phyloP scores from a whole-genome alignment of 2,329 filamentous ascomycete genomes.

The Corinectria fuckeliana region DNA sequence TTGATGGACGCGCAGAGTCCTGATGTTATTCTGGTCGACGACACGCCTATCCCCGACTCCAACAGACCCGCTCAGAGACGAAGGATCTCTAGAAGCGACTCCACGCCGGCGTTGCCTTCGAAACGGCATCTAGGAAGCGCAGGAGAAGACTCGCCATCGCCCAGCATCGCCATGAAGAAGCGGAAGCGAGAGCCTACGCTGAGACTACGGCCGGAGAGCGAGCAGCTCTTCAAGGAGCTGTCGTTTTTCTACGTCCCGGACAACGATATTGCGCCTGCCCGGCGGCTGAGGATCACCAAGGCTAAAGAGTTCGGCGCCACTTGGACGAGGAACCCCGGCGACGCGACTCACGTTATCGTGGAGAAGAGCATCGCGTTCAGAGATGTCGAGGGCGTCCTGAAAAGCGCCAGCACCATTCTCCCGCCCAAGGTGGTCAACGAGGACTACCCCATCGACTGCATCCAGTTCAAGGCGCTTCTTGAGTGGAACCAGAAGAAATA shows the following conservation, averaged over 20 bases:
- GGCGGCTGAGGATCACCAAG: slow-evolving; percentile 75
- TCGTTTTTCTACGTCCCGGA: slow-evolving; percentile 82
- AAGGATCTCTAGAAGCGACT: slow-evolving; percentile 38
- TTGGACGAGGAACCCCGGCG: slow-evolving; percentile 67
- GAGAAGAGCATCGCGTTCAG: slow-evolving; percentile 71
- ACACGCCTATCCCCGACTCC: slow-evolving; percentile 40
- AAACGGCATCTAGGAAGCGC: slow-evolving; percentile 13
- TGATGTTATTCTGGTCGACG: slow-evolving; percentile 33
- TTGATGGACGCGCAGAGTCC: slow-evolving; percentile 27
- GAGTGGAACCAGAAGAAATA: slow-evolving; percentile 67
- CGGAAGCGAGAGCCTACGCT: slow-evolving; percentile 52
- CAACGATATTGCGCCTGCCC: slow-evolving; percentile 71
- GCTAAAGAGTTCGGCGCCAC: slow-evolving; percentile 76
- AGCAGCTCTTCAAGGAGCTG: slow-evolving; percentile 67
- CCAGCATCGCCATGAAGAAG: slow-evolving; percentile 46
- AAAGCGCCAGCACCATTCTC: slow-evolving; percentile 23
- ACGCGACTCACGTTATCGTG: slow-evolving; percentile 80
- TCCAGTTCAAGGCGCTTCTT: slow-evolving; percentile 62
- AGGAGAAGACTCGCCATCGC: slow-evolving; percentile 35
- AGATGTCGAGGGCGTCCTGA: slow-evolving; percentile 62
- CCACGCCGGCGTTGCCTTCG: slow-evolving; percentile 39
- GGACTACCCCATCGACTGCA: slow-evolving; percentile 72
- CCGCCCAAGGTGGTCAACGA: slow-evolving; percentile 67
- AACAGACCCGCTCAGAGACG: slow-evolving; percentile 22
- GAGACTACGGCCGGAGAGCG: slow-evolving; percentile 55